Evolutionary conservation across 768 basidiomycete genomes (phyloP), one percentile per base, ranked within the genome.

Genomic region (Cystoderma amianthinum): DNA sequence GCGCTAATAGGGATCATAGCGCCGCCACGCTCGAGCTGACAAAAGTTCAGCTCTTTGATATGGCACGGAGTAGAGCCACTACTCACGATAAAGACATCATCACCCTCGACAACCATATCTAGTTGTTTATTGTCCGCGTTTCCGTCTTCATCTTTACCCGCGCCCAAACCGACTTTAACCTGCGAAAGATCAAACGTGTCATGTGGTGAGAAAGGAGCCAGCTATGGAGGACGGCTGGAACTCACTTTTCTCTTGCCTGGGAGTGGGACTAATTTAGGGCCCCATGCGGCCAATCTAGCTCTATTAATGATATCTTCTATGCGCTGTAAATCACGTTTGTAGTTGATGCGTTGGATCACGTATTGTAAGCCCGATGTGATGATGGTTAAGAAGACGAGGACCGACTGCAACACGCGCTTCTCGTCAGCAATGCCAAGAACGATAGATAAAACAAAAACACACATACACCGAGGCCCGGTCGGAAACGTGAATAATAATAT

Each of bases 401-500:
- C 94, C 22, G 75, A 69, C 87, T 90, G 56, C 25, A 42, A 35
- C 20, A 37, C 44, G 38, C 48, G 46, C 36, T 32, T 36, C 37
- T 32, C 42, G 28, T n/a, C 42, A 38, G 22, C 38, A 30, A 6
- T 41, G 5, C 15, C 10, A 32, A 24, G 13, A 30, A 13, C 24
- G n/a, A 16, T 23, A 34, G 16, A 32, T 25, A 45, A 28, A 42
- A 6, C 16, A 11, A 10, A 47, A 20, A 22, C 13, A 4, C 15
- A 58, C 77, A 48, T 52, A 86, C 86, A 45, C 78, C 78, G 45
- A 98, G 71, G 18, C 93, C 91, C n/a, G 95, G 95, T 21, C 95
- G 76, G 72, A 87, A 99, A 39, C 96, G 82, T 21, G 89, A 80
- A 61, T 98, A 99, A 61, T 97, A 97, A 63, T 98, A 97, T 33